Evolutionary conservation across 73 alveolate species (phyloP).

Genomic region (Urostyla sp.): DNA sequence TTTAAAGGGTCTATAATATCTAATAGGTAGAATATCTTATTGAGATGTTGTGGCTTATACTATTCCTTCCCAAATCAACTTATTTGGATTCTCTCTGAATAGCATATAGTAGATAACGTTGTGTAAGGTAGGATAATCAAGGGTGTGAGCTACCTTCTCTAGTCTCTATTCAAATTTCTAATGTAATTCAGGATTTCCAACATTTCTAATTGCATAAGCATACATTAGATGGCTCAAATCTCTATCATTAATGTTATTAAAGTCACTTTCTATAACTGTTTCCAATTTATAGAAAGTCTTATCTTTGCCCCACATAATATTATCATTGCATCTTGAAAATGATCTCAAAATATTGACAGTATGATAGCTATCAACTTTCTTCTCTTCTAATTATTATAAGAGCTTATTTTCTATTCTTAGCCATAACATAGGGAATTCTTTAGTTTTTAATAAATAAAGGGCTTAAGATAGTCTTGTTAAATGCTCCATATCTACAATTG

Average conservation of each 20-base stretch:
- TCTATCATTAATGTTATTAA: conserved; percentile 20
- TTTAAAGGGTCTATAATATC: conserved; percentile 37
- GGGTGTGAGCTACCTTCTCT: neutral
- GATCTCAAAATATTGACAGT: conserved; percentile 1
- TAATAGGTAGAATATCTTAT: conserved; percentile 11
- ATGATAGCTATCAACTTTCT: conserved; percentile 7
- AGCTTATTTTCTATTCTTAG: conserved; percentile 8
- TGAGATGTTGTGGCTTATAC: conserved; percentile 11
- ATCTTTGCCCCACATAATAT: conserved; percentile 5
- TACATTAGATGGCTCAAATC: conserved; percentile 29
- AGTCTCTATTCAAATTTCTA: conserved; percentile 30
- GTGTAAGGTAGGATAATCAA: conserved; percentile 38
- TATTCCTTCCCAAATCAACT: conserved; percentile 4
- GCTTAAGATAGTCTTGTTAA: conserved; percentile 31
- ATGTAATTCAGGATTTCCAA: conserved; percentile 51
- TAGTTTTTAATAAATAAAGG: conserved; percentile 26
- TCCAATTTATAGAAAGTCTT: conserved; percentile 38
- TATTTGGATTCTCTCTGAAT: conserved; percentile 19
- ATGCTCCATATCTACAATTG: conserved; percentile 29
- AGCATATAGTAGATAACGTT: conserved; percentile 50
- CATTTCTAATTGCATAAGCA: conserved; percentile 48
- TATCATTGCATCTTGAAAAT: neutral
- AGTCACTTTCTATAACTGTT: neutral
- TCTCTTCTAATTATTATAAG: neutral
- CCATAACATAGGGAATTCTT: neutral